Conservation (phyloP, 106 monocot genomes). For the Platanthera zijinensis region DNA sequence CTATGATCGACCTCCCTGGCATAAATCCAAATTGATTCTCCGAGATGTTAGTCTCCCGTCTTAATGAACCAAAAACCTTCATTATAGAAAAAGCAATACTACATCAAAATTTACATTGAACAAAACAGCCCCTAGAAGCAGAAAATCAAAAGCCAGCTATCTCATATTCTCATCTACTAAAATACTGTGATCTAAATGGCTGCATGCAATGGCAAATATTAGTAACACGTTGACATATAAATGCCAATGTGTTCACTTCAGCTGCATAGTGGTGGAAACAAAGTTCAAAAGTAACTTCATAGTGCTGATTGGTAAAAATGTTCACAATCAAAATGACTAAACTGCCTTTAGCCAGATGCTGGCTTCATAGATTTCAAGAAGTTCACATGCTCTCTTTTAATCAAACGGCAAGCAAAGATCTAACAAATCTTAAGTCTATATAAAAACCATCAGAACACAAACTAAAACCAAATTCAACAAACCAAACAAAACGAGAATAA, state of each 20-base stretch:
- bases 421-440: background rate
- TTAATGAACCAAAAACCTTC: background rate
- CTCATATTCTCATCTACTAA: background rate
- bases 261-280: background rate
- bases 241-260: background rate
- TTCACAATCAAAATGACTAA: background rate
- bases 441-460: background rate
- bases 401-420: background rate
- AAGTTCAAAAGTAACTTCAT: too few relatives aligned
- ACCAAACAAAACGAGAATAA: background rate
- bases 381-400: background rate
- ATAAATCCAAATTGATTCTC: too few relatives aligned
- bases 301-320: background rate
- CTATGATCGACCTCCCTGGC: too few relatives aligned
- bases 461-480: constrained; percentile 1
- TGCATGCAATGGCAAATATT: background rate
- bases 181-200: background rate
- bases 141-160: background rate
- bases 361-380: background rate
- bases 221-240: background rate
- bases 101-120: background rate
- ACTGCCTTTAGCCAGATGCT: background rate
- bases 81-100: background rate
- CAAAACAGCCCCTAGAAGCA: background rate
- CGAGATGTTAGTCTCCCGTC: too few relatives aligned